Evolutionary conservation across 2,329 filamentous ascomycete species (phyloP), one percentile per base, ranked within the genome.

Genomic region (Decorospora gaudefroyi): DNA sequence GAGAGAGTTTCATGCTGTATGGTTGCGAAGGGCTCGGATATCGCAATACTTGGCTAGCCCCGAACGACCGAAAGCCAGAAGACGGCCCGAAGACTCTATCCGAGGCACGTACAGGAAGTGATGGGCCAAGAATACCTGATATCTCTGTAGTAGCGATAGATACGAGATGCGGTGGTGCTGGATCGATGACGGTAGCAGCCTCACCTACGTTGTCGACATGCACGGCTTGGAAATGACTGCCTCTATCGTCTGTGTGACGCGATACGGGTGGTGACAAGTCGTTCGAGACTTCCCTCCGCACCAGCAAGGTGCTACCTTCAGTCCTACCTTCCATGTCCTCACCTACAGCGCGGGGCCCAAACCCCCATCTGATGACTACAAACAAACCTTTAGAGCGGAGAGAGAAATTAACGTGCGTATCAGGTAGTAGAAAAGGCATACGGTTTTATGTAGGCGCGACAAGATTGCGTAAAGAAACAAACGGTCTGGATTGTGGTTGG

Each of bases 351-450:
- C 26, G 35, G 13, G 22, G 26, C 22, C 40, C 33, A 23, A 45
- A 49, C 6, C 25, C 15, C 32, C 42, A 38, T 19, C 41, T 35
- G 30, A 32, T 12, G n/a, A n/a, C n/a, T n/a, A n/a, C n/a, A n/a
- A n/a, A n/a, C n/a, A n/a, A n/a, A n/a, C n/a, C n/a, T n/a, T n/a
- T n/a, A n/a, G n/a, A n/a, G n/a, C n/a, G n/a, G n/a, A n/a, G n/a
- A n/a, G n/a, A n/a, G n/a, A n/a, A n/a, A n/a, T n/a, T n/a, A n/a
- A n/a, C n/a, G n/a, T n/a, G n/a, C n/a, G n/a, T n/a, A n/a, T n/a
- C n/a, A n/a, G n/a, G n/a, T n/a, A n/a, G n/a, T n/a, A n/a, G n/a
- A n/a, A n/a, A n/a, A n/a, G n/a, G n/a, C n/a, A n/a, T n/a, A n/a
- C n/a, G n/a, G n/a, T n/a, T n/a, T n/a, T n/a, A n/a, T n/a, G n/a